phyloP scores from a whole-genome alignment of 73 alveolate species.

The Paramecium biaurelia region DNA sequence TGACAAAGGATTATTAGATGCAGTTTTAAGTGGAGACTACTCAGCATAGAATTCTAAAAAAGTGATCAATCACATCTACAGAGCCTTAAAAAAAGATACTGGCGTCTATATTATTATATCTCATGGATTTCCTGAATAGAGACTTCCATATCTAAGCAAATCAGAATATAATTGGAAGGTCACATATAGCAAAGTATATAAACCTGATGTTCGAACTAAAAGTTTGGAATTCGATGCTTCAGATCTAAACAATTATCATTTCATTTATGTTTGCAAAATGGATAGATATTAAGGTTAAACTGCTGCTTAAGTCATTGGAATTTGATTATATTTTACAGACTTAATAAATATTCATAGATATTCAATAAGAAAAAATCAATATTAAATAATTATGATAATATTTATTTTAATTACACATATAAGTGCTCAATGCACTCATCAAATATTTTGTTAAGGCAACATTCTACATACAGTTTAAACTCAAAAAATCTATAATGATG shows the following conservation, averaged over 20 bases:
- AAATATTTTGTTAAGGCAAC: neutral
- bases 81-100: conserved; percentile 18
- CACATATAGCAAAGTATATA: conserved; percentile 36
- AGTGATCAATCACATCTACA: conserved; percentile 19
- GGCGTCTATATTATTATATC: conserved; percentile 60
- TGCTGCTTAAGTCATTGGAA: conserved; percentile 9
- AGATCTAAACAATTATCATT: conserved; percentile 61
- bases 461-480: neutral
- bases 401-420: neutral
- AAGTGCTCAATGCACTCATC: conserved; percentile 1
- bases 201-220: conserved; percentile 48
- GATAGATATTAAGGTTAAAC: neutral
- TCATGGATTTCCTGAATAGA: conserved; percentile 46
- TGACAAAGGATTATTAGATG: conserved; percentile 60
- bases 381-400: neutral
- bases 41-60: conserved; percentile 56
- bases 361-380: neutral
- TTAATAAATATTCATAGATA: neutral
- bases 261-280: conserved; percentile 59
- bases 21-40: conserved; percentile 65
- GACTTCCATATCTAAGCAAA: neutral
- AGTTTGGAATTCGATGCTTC: conserved; percentile 42
- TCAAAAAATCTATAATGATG: neutral
- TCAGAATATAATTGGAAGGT: conserved; percentile 50
- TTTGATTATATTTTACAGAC: neutral